Percentiles rank a stretch among this genome's conserved stretches.
Evolutionary conservation across 805 yeast species (phyloP).

Genomic region (Saccharomycopsis javanensis): DNA sequence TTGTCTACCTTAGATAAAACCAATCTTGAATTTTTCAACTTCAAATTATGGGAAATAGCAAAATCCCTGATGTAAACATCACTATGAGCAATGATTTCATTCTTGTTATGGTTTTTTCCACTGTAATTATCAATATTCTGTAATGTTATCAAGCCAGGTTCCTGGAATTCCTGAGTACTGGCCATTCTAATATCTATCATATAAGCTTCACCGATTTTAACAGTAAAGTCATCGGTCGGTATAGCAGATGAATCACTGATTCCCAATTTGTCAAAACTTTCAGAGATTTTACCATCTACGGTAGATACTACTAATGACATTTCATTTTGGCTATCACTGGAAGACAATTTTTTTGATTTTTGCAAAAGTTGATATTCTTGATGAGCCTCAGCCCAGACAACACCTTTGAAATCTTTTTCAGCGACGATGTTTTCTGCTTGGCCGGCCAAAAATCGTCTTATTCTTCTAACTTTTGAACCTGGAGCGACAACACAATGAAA

Average conservation of each 20-base stretch:
- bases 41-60: conserved; percentile 70
- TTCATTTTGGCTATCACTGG: neutral
- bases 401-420: conserved; percentile 88
- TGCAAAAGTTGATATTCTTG: conserved; percentile 54
- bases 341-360: conserved; percentile 29
- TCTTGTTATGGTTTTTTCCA: conserved; percentile 47
- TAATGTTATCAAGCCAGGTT: conserved; percentile 59
- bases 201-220: conserved; percentile 78
- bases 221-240: conserved; percentile 67
- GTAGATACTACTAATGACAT: neutral
- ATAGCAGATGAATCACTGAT: conserved; percentile 45
- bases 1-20: conserved; percentile 64
- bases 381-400: conserved; percentile 75
- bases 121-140: conserved; percentile 55
- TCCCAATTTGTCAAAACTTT: conserved; percentile 18
- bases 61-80: conserved; percentile 78
- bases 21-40: conserved; percentile 62
- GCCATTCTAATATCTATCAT: conserved; percentile 75
- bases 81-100: conserved; percentile 44
- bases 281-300: neutral
- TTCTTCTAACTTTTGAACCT: conserved; percentile 84
- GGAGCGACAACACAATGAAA: conserved; percentile 84
- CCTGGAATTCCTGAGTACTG: conserved; percentile 43
- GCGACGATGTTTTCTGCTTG: conserved; percentile 89
- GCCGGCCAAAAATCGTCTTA: conserved; percentile 90